A percentile compares a stretch with the other conserved stretches of the same genome.
Conservation (phyloP, 2,329 filamentous ascomycete genomes). For the Teratosphaeria pseudoeucalypti region DNA sequence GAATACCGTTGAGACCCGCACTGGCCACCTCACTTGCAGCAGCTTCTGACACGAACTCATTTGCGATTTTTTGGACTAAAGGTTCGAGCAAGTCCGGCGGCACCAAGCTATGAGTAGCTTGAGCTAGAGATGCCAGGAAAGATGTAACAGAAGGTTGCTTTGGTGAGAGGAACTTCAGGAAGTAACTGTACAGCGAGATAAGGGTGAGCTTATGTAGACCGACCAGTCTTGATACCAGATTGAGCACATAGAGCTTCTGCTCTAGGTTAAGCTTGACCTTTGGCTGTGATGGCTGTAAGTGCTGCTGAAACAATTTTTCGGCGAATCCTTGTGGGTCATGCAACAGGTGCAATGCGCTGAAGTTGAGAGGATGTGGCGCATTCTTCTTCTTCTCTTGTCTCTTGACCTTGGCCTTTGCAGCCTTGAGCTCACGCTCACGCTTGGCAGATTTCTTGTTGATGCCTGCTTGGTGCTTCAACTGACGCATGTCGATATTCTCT, state of each 20-base stretch:
- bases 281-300: conserved; percentile 61
- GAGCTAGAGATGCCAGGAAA: conserved; percentile 83
- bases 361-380: conserved; percentile 80
- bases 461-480: conserved; percentile 70
- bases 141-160: conserved; percentile 84
- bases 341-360: conserved; percentile 85
- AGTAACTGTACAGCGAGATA: conserved; percentile 88
- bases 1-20: conserved; percentile 86
- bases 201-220: conserved; percentile 88
- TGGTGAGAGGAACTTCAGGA: conserved; percentile 79
- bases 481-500: conserved; percentile 61
- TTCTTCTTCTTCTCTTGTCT: conserved; percentile 78
- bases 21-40: conserved; percentile 82
- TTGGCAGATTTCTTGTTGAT: conserved; percentile 98
- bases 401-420: conserved; percentile 73
- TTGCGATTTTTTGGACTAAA: conserved; percentile 86
- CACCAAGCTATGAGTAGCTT: conserved; percentile 82
- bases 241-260: conserved; percentile 78
- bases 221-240: conserved; percentile 81
- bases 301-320: conserved; percentile 80
- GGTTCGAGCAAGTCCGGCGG: conserved; percentile 89
- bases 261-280: conserved; percentile 80
- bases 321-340: conserved; percentile 93
- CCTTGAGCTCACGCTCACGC: conserved; percentile 65
- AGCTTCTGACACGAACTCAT: conserved; percentile 95